Percentiles rank a stretch among this genome's conserved stretches.
phyloP scores from a whole-genome alignment of 352 stramenopile genomes.

The Globisporangium yorkense region DNA sequence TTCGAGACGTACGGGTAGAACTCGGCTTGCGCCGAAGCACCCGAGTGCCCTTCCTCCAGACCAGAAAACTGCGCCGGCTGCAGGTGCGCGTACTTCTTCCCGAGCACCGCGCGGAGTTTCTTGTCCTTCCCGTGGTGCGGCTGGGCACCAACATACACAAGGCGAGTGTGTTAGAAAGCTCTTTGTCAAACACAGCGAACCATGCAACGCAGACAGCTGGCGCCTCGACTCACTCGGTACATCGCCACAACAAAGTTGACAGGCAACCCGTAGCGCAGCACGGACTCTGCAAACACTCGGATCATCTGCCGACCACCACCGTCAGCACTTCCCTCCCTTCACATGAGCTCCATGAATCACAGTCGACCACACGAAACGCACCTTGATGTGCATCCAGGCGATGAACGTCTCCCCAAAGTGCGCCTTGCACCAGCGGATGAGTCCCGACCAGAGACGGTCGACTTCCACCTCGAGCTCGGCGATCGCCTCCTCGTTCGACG shows the following conservation, averaged over 20 bases:
- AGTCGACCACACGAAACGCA: conserved; percentile 17
- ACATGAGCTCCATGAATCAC: neutral
- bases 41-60: conserved; percentile 57
- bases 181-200: too few relatives aligned
- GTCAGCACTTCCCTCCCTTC: neutral
- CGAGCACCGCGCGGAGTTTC: conserved; percentile 67
- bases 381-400: conserved; percentile 98
- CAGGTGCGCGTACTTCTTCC: conserved; percentile 83
- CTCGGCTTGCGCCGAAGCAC: conserved; percentile 52
- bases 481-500: conserved; percentile 86
- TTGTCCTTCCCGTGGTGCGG: conserved; percentile 79
- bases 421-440: conserved; percentile 97
- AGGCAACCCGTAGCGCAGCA: conserved; percentile 96
- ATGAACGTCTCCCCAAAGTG: conserved; percentile 98
- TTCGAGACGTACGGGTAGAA: conserved; percentile 85
- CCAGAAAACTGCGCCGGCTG: conserved; percentile 79
- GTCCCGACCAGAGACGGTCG: conserved; percentile 91
- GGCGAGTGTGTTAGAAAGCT: neutral
- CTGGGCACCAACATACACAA: conserved; percentile 21
- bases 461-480: conserved; percentile 87
- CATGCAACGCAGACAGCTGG: neutral
- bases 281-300: conserved; percentile 96
- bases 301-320: conserved; percentile 57
- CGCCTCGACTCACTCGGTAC: conserved; percentile 51
- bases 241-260: conserved; percentile 92